Percentiles rank a stretch among this genome's conserved stretches.
These are phyloP conservation scores for Candida tetrigidarum DNA, from an alignment of 1,139 yeast genomes.

Conservation along the genomic window DNA sequence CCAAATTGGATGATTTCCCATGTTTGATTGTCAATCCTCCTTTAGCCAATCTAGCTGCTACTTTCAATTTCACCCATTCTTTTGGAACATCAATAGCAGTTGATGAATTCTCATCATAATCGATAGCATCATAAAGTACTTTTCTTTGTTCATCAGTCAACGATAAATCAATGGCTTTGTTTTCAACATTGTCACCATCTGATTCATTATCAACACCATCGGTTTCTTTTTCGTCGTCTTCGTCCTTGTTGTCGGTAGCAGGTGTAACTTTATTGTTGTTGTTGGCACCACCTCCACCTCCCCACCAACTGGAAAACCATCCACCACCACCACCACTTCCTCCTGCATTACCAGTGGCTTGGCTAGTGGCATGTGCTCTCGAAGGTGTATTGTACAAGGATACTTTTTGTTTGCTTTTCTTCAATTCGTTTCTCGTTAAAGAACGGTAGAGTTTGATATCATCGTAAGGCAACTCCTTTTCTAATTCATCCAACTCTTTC, in stretches of 20 bases:
- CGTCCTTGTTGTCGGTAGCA: constrained; percentile 5
- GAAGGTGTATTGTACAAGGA: constrained; percentile 15
- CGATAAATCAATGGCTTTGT: constrained; percentile 38
- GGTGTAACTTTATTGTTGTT: constrained; percentile 5
- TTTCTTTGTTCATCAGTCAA: constrained; percentile 67
- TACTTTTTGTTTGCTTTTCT: constrained; percentile 50
- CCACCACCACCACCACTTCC: too few relatives aligned
- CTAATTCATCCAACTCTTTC: constrained; percentile 54
- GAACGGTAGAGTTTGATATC: constrained; percentile 87
- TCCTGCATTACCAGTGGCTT: too few relatives aligned
- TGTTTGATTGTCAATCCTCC: constrained; percentile 76
- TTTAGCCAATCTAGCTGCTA: constrained; percentile 68
- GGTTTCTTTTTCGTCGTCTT: too few relatives aligned
- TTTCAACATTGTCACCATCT: constrained; percentile 15
- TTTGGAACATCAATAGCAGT: constrained; percentile 70
- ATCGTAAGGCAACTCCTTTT: constrained; percentile 66
- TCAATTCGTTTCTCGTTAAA: constrained; percentile 67
- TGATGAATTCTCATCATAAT: constrained; percentile 73
- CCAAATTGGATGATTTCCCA: constrained; percentile 52
- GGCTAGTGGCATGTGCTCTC: constrained; percentile 17
- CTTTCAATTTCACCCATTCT: constrained; percentile 68
- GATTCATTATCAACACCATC: too few relatives aligned
- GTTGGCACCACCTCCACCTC: constrained; percentile 24
- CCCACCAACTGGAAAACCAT: constrained; percentile 70
- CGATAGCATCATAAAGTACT: constrained; percentile 93